Conservation (phyloP, 2,329 filamentous ascomycete genomes). For the Aspergillus versicolor region DNA sequence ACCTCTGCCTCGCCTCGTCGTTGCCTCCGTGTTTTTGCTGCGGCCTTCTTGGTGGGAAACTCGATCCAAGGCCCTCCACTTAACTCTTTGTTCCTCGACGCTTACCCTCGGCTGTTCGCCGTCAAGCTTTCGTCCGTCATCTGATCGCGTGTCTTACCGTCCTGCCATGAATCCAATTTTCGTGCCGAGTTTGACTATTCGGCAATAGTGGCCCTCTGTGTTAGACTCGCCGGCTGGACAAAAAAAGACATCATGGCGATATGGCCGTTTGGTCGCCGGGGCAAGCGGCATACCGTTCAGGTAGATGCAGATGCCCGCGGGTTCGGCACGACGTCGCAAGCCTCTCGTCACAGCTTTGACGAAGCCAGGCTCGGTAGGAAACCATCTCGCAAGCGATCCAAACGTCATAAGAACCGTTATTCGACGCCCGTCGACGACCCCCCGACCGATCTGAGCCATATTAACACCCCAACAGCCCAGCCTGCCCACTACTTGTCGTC, state of each 20-base stretch:
- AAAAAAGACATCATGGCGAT: slow-evolving; percentile 61
- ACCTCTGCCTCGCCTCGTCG: background rate
- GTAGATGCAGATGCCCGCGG: slow-evolving; percentile 53
- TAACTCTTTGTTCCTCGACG: background rate
- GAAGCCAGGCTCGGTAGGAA: slow-evolving; percentile 29
- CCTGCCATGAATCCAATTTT: slow-evolving; percentile 27
- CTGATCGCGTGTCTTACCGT: slow-evolving; percentile 18
- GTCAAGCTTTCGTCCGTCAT: background rate
- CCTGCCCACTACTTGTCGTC: slow-evolving; percentile 21
- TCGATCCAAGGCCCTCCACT: background rate
- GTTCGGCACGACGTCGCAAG: slow-evolving; percentile 37
- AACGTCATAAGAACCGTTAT: slow-evolving; percentile 33
- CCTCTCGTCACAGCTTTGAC: slow-evolving; percentile 23
- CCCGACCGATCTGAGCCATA: slow-evolving; percentile 13
- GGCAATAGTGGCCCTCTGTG: slow-evolving; percentile 18
- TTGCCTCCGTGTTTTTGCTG: background rate
- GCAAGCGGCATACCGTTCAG: slow-evolving; percentile 63
- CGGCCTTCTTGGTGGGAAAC: background rate
- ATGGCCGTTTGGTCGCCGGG: slow-evolving; percentile 79
- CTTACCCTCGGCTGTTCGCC: slow-evolving; percentile 7
- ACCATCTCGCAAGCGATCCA: slow-evolving; percentile 34
- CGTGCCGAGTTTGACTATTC: slow-evolving; percentile 15
- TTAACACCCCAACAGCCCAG: slow-evolving; percentile 14
- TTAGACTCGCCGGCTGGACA: slow-evolving; percentile 22
- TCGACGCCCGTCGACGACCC: slow-evolving; percentile 27